A percentile compares a stretch with the other conserved stretches of the same genome.
phyloP scores from a whole-genome alignment of 2,329 filamentous ascomycete species.

The Aspergillus amoenus region DNA sequence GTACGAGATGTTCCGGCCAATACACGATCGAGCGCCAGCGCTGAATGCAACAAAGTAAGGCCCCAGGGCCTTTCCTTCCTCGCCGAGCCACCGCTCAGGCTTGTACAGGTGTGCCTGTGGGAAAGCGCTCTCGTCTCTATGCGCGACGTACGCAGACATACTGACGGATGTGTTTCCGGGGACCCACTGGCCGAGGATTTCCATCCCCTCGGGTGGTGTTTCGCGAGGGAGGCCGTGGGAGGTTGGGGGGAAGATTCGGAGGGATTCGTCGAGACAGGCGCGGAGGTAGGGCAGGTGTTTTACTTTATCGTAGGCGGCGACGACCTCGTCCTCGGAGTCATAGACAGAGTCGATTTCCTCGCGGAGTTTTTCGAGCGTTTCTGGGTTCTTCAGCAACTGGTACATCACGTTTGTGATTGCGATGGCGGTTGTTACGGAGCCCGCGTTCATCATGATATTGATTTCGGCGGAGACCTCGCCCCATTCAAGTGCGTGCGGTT shows the following conservation, averaged over 20 bases:
- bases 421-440: slow-evolving; percentile 53
- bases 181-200: slow-evolving; percentile 48
- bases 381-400: slow-evolving; percentile 52
- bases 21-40: slow-evolving; percentile 41
- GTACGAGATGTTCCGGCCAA: slow-evolving; percentile 45
- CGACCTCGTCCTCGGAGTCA: slow-evolving; percentile 35
- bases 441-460: slow-evolving; percentile 47
- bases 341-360: slow-evolving; percentile 48
- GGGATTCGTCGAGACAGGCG: slow-evolving; percentile 53
- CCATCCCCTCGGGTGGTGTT: slow-evolving; percentile 46
- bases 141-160: slow-evolving; percentile 40
- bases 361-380: slow-evolving; percentile 39
- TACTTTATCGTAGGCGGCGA: slow-evolving; percentile 53
- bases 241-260: slow-evolving; percentile 48
- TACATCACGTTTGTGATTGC: slow-evolving; percentile 56
- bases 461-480: slow-evolving; percentile 60
- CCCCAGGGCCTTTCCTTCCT: slow-evolving; percentile 41
- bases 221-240: slow-evolving; percentile 45
- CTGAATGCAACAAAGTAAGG: slow-evolving; percentile 43
- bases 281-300: slow-evolving; percentile 54
- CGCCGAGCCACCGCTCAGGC: slow-evolving; percentile 46
- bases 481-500: slow-evolving; percentile 52
- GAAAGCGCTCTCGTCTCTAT: slow-evolving; percentile 41
- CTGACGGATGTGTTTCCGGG: slow-evolving; percentile 47
- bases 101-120: slow-evolving; percentile 39